Conservation (phyloP, 306 rosid genomes). For the Vicia villosa region DNA sequence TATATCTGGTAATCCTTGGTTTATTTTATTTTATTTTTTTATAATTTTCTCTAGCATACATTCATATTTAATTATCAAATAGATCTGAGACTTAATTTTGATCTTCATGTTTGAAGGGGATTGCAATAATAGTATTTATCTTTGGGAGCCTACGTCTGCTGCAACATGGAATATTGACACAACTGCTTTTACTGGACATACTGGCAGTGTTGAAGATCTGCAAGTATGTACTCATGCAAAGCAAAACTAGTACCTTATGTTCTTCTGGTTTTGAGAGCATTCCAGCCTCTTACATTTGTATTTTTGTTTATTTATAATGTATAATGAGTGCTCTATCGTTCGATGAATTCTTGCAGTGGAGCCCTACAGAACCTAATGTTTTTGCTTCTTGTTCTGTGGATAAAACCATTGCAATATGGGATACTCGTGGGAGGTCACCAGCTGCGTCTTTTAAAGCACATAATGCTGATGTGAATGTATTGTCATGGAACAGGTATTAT, state of each 20-base stretch:
- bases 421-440: conserved; percentile 74
- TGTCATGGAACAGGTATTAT: conserved; percentile 91
- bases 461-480: conserved; percentile 90
- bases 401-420: conserved; percentile 88
- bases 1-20: conserved; percentile 61
- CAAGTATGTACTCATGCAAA: conserved; percentile 56
- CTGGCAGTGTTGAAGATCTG: conserved; percentile 89
- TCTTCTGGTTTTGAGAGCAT: conserved; percentile 21
- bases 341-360: conserved; percentile 71
- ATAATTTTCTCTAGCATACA: conserved; percentile 4
- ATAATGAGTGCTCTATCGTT: conserved; percentile 13
- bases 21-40: conserved; percentile 15
- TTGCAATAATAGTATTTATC: conserved; percentile 68
- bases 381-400: conserved; percentile 93
- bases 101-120: conserved; percentile 64
- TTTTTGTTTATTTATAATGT: conserved; percentile 24
- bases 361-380: conserved; percentile 76
- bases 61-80: conserved; percentile 11
- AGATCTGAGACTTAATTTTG: conserved; percentile 28
- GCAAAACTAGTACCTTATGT: conserved; percentile 26
- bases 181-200: conserved; percentile 73
- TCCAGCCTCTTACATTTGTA: not conserved
- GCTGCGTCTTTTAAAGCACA: conserved; percentile 72
- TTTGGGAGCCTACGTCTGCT: conserved; percentile 88
- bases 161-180: conserved; percentile 73